These are phyloP conservation scores for Penicillium griseofulvum DNA, from an alignment of 2,329 filamentous ascomycete species.

Conservation along the genomic window DNA sequence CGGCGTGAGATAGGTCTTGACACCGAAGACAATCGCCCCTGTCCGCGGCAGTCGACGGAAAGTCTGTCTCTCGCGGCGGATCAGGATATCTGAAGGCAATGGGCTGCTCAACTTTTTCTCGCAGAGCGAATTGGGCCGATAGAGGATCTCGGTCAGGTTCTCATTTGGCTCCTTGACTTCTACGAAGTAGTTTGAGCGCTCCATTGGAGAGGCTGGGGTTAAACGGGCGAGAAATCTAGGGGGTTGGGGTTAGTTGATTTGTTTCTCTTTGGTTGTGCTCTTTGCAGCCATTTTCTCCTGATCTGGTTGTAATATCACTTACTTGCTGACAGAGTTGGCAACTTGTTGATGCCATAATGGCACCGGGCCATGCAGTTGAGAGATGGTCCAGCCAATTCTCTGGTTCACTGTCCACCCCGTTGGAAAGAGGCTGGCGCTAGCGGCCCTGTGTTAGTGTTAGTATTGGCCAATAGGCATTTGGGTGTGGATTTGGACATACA, in stretches of 20 bases:
- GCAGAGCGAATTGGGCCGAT: constrained; percentile 43
- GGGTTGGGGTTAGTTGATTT: constrained; percentile 1
- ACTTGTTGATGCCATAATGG: constrained; percentile 51
- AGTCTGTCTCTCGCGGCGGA: constrained; percentile 52
- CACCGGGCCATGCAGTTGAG: constrained; percentile 48
- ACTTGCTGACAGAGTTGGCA: constrained; percentile 45
- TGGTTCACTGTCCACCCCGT: constrained; percentile 52
- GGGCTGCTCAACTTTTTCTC: constrained; percentile 38
- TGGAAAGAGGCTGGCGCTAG: constrained; percentile 54
- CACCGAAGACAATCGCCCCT: constrained; percentile 50
- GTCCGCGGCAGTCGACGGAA: constrained; percentile 48
- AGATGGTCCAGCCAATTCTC: constrained; percentile 51
- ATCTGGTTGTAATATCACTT: constrained; percentile 9
- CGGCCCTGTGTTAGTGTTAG: constrained; percentile 37
- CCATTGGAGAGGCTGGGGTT: constrained; percentile 45
- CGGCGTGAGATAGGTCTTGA: constrained; percentile 48
- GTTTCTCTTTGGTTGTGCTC: background rate
- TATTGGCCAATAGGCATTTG: background rate
- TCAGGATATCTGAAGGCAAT: constrained; percentile 42
- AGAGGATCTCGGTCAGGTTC: constrained; percentile 44
- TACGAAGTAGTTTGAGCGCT: constrained; percentile 51
- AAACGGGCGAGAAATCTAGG: constrained; percentile 49
- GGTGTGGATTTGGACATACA: constrained; percentile 35
- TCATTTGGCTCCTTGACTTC: constrained; percentile 44
- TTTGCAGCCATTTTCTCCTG: background rate